Evolutionary conservation across 2,329 filamentous ascomycete species (phyloP).

Genomic region (Rhynchosporium graminicola): DNA sequence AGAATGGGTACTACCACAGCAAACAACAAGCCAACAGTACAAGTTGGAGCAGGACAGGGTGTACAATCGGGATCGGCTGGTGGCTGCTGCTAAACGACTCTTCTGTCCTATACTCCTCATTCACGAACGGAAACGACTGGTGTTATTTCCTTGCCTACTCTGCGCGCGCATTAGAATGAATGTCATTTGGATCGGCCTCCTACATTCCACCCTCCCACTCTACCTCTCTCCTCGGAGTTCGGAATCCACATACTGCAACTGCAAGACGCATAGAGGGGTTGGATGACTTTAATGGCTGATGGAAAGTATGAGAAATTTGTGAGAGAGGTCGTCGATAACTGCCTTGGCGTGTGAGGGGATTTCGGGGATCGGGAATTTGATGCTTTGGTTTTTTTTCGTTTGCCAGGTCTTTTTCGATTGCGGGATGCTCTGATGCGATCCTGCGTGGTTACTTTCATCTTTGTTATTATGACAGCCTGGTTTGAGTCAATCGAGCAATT

Average conservation of each 20-base stretch:
- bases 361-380: slow-evolving; percentile 31
- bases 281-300: slow-evolving; percentile 39
- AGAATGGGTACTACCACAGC: slow-evolving; percentile 95
- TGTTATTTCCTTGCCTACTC: slow-evolving; percentile 31
- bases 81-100: slow-evolving; percentile 78
- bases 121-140: slow-evolving; percentile 31
- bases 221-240: slow-evolving; percentile 24
- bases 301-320: slow-evolving; percentile 27
- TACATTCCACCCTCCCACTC: slow-evolving; percentile 34
- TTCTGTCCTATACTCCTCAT: slow-evolving; percentile 22
- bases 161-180: slow-evolving; percentile 39
- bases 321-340: slow-evolving; percentile 27
- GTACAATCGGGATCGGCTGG: slow-evolving; percentile 84
- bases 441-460: slow-evolving; percentile 31
- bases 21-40: slow-evolving; percentile 97
- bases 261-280: slow-evolving; percentile 32
- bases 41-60: slow-evolving; percentile 91
- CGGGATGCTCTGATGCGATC: slow-evolving; percentile 23
- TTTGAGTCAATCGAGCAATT: slow-evolving; percentile 46
- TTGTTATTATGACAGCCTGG: slow-evolving; percentile 27
- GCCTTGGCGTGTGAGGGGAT: slow-evolving; percentile 33
- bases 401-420: slow-evolving; percentile 25
- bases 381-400: slow-evolving; percentile 24
- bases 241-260: slow-evolving; percentile 30
- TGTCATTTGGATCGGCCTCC: slow-evolving; percentile 38